Evolutionary conservation across 306 rosid species (phyloP).

Genomic region (Castanea crenata): DNA sequence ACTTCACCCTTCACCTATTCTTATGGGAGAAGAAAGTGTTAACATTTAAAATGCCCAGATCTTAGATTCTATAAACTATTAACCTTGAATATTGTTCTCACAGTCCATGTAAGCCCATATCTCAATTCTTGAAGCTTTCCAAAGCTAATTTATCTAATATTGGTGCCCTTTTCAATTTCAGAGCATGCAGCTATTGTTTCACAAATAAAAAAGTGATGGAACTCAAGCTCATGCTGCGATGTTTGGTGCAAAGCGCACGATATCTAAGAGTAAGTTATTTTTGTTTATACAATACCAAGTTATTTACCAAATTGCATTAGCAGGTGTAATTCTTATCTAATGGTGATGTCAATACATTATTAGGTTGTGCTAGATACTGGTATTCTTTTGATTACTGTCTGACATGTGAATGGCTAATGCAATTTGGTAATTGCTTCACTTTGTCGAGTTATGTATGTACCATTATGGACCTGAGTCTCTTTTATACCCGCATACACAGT

Average conservation of each 20-base stretch:
- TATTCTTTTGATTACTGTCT: background rate
- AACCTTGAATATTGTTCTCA: no score
- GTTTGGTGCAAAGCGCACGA: conserved; percentile 37
- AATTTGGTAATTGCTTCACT: background rate
- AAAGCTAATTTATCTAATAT: conserved; percentile 33
- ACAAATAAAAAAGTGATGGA: conserved; percentile 42
- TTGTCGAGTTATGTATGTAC: background rate
- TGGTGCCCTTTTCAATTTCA: conserved; percentile 11
- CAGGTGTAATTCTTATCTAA: no score
- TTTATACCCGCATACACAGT: background rate
- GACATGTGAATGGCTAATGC: background rate
- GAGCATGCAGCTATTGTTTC: conserved; percentile 30
- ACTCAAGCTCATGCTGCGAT: conserved; percentile 56
- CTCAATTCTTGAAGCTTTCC: conserved; percentile 23
- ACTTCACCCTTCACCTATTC: no score
- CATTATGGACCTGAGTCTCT: background rate
- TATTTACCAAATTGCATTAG: no score
- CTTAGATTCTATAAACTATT: no score
- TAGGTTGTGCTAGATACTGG: background rate
- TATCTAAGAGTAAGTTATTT: conserved; percentile 48
- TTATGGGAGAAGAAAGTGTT: no score
- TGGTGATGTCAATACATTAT: background rate
- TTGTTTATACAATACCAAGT: background rate
- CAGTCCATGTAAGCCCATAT: no score
- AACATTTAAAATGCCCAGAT: no score